Evolutionary conservation across 2,329 filamentous ascomycete species (phyloP).

Genomic region (Aspergillus chevalieri): DNA sequence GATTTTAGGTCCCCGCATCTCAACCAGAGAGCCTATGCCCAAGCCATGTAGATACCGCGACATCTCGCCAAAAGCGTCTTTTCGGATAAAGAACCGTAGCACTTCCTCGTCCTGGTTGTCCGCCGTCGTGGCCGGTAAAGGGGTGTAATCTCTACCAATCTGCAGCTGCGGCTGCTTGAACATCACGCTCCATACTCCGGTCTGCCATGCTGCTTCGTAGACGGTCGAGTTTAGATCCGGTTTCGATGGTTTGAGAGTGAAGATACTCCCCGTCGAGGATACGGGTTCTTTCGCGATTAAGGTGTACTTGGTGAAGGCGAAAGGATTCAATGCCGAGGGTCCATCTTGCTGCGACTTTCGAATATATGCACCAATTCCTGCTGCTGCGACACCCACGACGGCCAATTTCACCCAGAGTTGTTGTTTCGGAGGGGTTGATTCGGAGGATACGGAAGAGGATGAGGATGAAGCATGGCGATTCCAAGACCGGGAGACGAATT

Average conservation of each 20-base stretch:
- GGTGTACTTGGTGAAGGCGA: slow-evolving; percentile 36
- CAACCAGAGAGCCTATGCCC: slow-evolving; percentile 56
- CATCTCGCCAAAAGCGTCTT: slow-evolving; percentile 73
- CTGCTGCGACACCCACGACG: slow-evolving; percentile 29
- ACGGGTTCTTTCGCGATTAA: slow-evolving; percentile 39
- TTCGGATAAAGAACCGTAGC: slow-evolving; percentile 71
- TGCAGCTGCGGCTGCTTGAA: slow-evolving; percentile 92
- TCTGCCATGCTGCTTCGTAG: slow-evolving; percentile 48
- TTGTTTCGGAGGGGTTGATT: slow-evolving; percentile 14
- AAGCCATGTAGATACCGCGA: slow-evolving; percentile 71
- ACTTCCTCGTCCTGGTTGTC: slow-evolving; percentile 31
- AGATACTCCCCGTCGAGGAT: slow-evolving; percentile 43
- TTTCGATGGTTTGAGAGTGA: slow-evolving; percentile 35
- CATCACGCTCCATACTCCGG: slow-evolving; percentile 79
- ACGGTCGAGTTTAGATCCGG: slow-evolving; percentile 28
- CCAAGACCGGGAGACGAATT: slow-evolving; percentile 5
- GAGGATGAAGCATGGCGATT: slow-evolving; percentile 19
- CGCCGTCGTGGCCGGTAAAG: slow-evolving; percentile 50
- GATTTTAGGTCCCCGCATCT: slow-evolving; percentile 70
- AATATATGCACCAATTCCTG: slow-evolving; percentile 31
- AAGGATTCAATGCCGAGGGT: slow-evolving; percentile 28
- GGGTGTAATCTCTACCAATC: slow-evolving; percentile 87
- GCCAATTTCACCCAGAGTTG: slow-evolving; percentile 30
- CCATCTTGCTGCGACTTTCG: slow-evolving; percentile 20
- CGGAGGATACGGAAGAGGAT: slow-evolving; percentile 9